A percentile compares a stretch with the other conserved stretches of the same genome.
phyloP scores from a whole-genome alignment of 2,329 filamentous ascomycete species.

The Penicillium sp. region DNA sequence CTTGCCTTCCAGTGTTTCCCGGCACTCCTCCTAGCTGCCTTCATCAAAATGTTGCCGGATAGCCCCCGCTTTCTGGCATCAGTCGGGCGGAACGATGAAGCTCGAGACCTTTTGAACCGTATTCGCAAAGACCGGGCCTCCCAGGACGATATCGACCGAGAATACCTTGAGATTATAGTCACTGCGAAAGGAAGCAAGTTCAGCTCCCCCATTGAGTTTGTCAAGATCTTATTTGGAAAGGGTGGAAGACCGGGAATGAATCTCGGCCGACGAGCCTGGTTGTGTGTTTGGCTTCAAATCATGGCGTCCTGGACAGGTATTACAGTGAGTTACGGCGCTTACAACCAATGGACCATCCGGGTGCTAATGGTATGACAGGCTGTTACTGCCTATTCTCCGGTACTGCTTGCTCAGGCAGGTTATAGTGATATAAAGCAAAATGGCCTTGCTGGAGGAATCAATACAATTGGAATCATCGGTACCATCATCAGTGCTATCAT shows the following conservation, averaged over 20 bases:
- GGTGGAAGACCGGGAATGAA: slow-evolving; percentile 31
- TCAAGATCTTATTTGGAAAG: slow-evolving; percentile 35
- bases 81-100: slow-evolving; percentile 44
- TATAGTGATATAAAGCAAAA: slow-evolving; percentile 41
- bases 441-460: slow-evolving; percentile 51
- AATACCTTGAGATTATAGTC: slow-evolving; percentile 37
- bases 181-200: slow-evolving; percentile 28
- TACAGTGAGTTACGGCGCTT: slow-evolving; percentile 31
- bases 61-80: slow-evolving; percentile 33
- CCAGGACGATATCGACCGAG: slow-evolving; percentile 29
- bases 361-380: slow-evolving; percentile 29
- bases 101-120: slow-evolving; percentile 46
- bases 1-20: slow-evolving; percentile 36
- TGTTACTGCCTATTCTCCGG: slow-evolving; percentile 37
- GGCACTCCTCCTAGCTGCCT: slow-evolving; percentile 23
- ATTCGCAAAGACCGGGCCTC: slow-evolving; percentile 20
- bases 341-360: neutral
- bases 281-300: slow-evolving; percentile 46
- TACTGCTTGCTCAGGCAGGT: slow-evolving; percentile 28
- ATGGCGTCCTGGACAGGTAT: slow-evolving; percentile 47
- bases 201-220: slow-evolving; percentile 39
- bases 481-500: slow-evolving; percentile 53
- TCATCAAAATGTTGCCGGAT: slow-evolving; percentile 33
- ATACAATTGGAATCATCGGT: slow-evolving; percentile 52
- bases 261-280: slow-evolving; percentile 41